Evolutionary conservation across 164 flowering plant genomes (phyloP), one percentile per base, ranked within the genome.

Genomic region (Vitis vinifera): DNA sequence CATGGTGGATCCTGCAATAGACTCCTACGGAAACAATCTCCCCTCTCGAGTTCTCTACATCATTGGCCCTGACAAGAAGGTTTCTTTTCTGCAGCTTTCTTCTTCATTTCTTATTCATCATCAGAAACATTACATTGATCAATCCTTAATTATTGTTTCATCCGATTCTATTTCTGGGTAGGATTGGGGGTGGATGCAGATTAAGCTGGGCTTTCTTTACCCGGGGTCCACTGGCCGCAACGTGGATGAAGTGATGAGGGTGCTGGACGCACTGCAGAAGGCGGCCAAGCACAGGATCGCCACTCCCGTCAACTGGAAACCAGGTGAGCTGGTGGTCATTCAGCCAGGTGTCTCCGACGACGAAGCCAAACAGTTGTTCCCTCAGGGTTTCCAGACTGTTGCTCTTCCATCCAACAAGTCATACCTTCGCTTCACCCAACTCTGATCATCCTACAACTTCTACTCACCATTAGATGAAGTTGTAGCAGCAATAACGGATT

Each of bases 221-320:
- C 95, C 97, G 10, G 90, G 85, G 0, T 72, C 78, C 44, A 89
- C 94, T 0, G 98, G 98, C 49, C 62, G 97, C 49, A 92, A 91
- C 89, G 85, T 92, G 84, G 97, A 94, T 9, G 97, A 94, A 66
- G 89, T 89, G 68, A 16, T 91, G 75, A 85, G 98, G 81, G 95
- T 71, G 15, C 3, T 92, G 71, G 95, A 92, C 1, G 87, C 98
- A 1, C 82, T 91, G 23, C 88, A 81, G 80, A 81, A 64, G 74
- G 89, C 91, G 0, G 55, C 85, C 0, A 82, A 86, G 79, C 79
- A 87, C 83, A 92, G 84, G 78, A 70, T 91, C 0, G 95, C 97
- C 0, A 92, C 97, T 1, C 93, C 95, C 0, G 93, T 71, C 1
- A 86, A 94, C 80, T 94, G 94, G 97, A 91, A 89, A 65, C 85